Base-by-base conservation (phyloP, 208 protist species). In the Wallacemonas sp. region DNA sequence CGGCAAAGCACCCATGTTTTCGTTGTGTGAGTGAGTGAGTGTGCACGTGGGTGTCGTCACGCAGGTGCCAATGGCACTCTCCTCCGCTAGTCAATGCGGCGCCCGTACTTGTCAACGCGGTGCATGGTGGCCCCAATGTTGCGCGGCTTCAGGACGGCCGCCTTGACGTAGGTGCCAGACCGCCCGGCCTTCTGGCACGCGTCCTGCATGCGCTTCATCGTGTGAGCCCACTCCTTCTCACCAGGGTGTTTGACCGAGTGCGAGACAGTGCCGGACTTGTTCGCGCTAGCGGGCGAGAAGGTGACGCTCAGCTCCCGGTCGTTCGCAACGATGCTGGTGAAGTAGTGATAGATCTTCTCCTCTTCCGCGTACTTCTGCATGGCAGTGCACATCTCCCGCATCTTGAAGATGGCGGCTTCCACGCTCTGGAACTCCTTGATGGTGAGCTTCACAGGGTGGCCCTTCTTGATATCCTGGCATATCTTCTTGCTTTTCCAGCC, bases 401-500 rank as follows among this genome's bases (percentile, higher is more conserved):
- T 53, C 60, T 93, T 93, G 36, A 75, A 53, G 21, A 94, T 64
- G 0, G 87, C 91, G 42, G 76, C 57, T 64, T 89, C 84, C 22
- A 76, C 63, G 48, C 66, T 81, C 66, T 92, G 85, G 55, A 96
- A 96, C 24, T 96, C 82, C 26, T 76, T 79, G 26, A 93, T 92
- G 26, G 76, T 84, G 21, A 96, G 57, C 65, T 91, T 88, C 36
- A 94, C 91, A 1, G 84, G 78, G 67, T 94, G 87, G 0, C 76
- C 64, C 52, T 82, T 87, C 62, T 73, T 71, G 21, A 96, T 69
- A 48, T 93, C 88, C 52, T 91, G 76, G 26, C 78, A 76, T 19
- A 94, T 89, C 68, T 94, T 94, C 58, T 93, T 92, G 77, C 85
- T 91, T 52, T 82, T 79, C 91, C 91, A 96, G 33, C 86, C 83